Conservation (phyloP, 2,329 filamentous ascomycete genomes). For the Cladosporium sp. region DNA sequence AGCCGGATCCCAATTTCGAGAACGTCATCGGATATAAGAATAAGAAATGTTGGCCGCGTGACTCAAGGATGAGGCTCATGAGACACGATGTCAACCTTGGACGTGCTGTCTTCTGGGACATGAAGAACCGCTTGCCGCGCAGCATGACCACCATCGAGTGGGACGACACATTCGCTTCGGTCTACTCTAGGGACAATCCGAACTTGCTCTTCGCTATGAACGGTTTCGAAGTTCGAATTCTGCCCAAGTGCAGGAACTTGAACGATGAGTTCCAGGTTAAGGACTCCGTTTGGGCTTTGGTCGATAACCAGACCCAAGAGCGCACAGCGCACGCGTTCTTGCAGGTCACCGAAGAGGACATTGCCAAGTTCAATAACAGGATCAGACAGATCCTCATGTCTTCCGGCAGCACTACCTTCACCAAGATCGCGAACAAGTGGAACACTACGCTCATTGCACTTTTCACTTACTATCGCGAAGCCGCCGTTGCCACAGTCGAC, state of each 20-base stretch:
- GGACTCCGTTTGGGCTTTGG: slow-evolving; percentile 96
- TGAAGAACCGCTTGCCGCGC: slow-evolving; percentile 92
- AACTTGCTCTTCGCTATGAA: slow-evolving; percentile 97
- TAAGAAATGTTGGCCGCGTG: slow-evolving; percentile 98
- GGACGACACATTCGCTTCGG: slow-evolving; percentile 97
- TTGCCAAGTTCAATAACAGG: slow-evolving; percentile 98
- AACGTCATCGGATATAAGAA: slow-evolving; percentile 99
- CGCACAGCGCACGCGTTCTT: slow-evolving; percentile 95
- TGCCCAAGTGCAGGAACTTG: slow-evolving; percentile 90
- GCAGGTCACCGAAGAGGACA: slow-evolving; percentile 95
- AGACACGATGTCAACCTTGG: slow-evolving; percentile 97
- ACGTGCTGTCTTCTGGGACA: slow-evolving; percentile 95
- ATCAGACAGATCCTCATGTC: slow-evolving; percentile 99
- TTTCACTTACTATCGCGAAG: slow-evolving; percentile 98
- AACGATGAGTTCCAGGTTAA: slow-evolving; percentile 97
- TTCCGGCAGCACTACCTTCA: slow-evolving; percentile 97
- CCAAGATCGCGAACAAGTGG: slow-evolving; percentile 99
- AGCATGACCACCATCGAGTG: slow-evolving; percentile 97
- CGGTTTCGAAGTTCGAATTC: slow-evolving; percentile 91
- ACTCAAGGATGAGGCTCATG: slow-evolving; percentile 97
- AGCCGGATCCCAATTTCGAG: slow-evolving; percentile 97
- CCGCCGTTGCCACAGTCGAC: slow-evolving; percentile 89
- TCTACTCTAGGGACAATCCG: slow-evolving; percentile 96
- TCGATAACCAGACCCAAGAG: slow-evolving; percentile 95
- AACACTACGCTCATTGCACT: slow-evolving; percentile 95